Percentiles rank a stretch among this genome's conserved stretches.
These are phyloP conservation scores for Penicillium sp. DNA, from an alignment of 2,329 filamentous ascomycete species.

Conservation along the genomic window DNA sequence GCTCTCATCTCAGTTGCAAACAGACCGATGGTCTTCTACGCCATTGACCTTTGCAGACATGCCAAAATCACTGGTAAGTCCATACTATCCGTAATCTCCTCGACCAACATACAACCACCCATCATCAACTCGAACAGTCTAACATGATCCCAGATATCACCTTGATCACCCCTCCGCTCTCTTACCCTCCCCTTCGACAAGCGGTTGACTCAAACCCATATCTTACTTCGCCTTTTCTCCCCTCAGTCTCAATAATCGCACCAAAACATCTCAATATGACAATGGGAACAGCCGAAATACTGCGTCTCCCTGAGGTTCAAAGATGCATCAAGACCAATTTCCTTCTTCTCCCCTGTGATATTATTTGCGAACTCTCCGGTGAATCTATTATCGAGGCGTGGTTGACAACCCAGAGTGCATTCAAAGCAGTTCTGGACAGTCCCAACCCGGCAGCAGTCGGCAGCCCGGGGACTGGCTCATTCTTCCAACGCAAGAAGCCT, in stretches of 20 bases:
- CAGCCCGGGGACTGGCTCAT: neutral
- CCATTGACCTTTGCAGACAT: conserved; percentile 48
- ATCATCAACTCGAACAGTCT: neutral
- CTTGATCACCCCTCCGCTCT: neutral
- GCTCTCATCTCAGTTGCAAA: conserved; percentile 48
- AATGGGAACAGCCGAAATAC: conserved; percentile 80
- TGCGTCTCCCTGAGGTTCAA: conserved; percentile 76
- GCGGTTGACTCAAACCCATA: conserved; percentile 1
- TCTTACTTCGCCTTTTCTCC: neutral
- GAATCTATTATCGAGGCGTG: conserved; percentile 4
- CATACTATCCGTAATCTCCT: conserved; percentile 1
- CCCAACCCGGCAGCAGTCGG: neutral
- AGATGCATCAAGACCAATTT: conserved; percentile 75
- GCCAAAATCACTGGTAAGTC: conserved; percentile 45
- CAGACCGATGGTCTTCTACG: conserved; percentile 49
- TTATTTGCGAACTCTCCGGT: neutral
- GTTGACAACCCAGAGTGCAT: neutral
- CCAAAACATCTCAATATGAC: conserved; percentile 72
- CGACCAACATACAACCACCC: neutral
- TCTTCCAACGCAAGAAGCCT: neutral
- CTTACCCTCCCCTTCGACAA: neutral
- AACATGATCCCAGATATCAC: neutral
- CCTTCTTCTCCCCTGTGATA: conserved; percentile 63
- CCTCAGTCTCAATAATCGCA: conserved; percentile 64
- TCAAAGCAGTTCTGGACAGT: neutral